Evolutionary conservation across 371 early-diverging fungal species (phyloP).

Genomic region (Amoeboradix gromovi): DNA sequence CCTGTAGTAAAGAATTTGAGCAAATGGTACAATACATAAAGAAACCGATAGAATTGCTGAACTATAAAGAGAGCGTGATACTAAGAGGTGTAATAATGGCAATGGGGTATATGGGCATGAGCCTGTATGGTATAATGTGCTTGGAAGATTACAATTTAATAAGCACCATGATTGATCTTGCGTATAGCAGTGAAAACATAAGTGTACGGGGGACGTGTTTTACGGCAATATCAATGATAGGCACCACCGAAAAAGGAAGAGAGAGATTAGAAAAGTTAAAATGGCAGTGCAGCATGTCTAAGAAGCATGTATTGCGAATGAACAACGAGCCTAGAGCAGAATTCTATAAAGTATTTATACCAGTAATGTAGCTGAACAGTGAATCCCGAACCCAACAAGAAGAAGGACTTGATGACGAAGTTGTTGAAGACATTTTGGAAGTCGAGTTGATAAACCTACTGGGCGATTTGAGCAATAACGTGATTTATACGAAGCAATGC

Average conservation of each 20-base stretch:
- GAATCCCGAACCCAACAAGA: not conserved
- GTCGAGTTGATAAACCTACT: not conserved
- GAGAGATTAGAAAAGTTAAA: not conserved
- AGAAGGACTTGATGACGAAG: no score
- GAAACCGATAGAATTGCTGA: not conserved
- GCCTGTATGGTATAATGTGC: not conserved
- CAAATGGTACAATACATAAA: not conserved
- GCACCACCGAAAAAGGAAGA: not conserved
- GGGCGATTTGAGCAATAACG: not conserved
- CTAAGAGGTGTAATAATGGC: not conserved
- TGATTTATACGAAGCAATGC: not conserved
- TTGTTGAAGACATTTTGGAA: not conserved
- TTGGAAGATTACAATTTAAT: not conserved
- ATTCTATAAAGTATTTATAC: not conserved
- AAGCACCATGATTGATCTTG: not conserved
- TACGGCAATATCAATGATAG: not conserved
- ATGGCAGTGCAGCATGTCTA: not conserved
- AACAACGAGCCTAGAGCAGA: not conserved
- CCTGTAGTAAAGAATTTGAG: not conserved
- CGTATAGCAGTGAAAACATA: not conserved
- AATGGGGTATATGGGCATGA: not conserved
- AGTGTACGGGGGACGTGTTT: not conserved
- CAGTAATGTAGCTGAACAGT: not conserved
- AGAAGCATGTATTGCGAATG: not conserved
- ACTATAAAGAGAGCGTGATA: not conserved